Base-by-base conservation (phyloP, 805 yeast genomes). In the Candida tallmaniae region DNA sequence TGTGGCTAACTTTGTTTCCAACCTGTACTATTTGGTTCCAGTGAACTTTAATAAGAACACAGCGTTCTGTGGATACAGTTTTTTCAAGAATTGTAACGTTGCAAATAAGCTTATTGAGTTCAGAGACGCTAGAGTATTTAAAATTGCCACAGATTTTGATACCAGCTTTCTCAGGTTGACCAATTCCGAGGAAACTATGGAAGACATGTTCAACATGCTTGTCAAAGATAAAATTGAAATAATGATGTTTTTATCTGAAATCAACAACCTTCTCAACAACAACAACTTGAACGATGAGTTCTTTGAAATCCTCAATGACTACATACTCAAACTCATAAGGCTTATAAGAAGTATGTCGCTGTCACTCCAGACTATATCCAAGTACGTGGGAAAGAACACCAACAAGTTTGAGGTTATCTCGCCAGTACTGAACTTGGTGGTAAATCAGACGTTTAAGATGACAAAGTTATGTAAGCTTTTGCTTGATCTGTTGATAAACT, bases 241-340 rank as follows among this genome's bases (percentile, higher is more conserved):
- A 11, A 42, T 57, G 21, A 46, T 51, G n/a, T 68, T 54, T 35
- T 41, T 68, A n/a, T 35, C 42, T 13, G 74, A 69, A 35, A 49
- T 69, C 11, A 20, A 34, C 1, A 26, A 8, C 6, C 25, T 38
- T 7, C 32, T 40, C n/a, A 33, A 37, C 24, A 32, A 32, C 10
- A 38, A 31, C 21, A 34, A 34, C 36, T 31, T 37, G 4, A 51
- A 52, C 12, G 42, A 43, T 21, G 57, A 52, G 31, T 31, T 41
- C 13, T 33, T 30, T 21, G 60, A 55, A 30, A 39, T 41, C 12
- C 33, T 52, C 11, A 42, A 51, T 29, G 75, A 71, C 41, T 52
- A 56, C 35, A 68, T 66, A 31, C 42, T 66, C 27, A 68, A 68
- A 39, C 46, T 68, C 12, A 50, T 59, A 13, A 47, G 74, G 31